A percentile compares a stretch with the other conserved stretches of the same genome.
phyloP scores from a whole-genome alignment of 2,329 filamentous ascomycete species.

The Fusarium penzigii region DNA sequence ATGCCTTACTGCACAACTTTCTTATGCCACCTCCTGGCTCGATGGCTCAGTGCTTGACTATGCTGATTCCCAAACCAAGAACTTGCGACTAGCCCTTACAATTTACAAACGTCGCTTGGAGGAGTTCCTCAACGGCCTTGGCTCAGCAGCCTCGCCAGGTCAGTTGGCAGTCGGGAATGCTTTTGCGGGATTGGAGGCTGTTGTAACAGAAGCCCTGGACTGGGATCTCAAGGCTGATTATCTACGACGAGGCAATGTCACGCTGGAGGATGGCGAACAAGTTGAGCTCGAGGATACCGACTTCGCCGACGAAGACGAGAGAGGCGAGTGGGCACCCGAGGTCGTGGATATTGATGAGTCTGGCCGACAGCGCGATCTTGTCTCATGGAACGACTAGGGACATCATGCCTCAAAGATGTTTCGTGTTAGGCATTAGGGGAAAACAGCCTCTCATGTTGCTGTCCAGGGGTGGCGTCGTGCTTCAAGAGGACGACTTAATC shows the following conservation, averaged over 20 bases:
- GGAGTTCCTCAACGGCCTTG: constrained; percentile 43
- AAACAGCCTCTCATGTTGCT: neutral
- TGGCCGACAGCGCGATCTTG: constrained; percentile 52
- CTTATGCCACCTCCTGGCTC: constrained; percentile 52
- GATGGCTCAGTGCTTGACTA: constrained; percentile 46
- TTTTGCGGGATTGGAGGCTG: constrained; percentile 42
- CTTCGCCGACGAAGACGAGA: constrained; percentile 55
- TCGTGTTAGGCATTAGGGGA: neutral
- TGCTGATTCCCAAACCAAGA: constrained; percentile 30
- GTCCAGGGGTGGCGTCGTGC: neutral
- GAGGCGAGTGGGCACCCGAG: constrained; percentile 54
- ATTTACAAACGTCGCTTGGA: constrained; percentile 57
- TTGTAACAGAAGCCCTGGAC: constrained; percentile 42
- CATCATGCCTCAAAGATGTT: constrained; percentile 5
- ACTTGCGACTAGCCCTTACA: constrained; percentile 50
- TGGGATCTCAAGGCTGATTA: constrained; percentile 59
- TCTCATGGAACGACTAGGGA: constrained; percentile 47
- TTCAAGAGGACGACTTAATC: neutral
- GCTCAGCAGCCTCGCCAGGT: constrained; percentile 36
- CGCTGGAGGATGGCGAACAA: constrained; percentile 55
- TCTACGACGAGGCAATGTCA: constrained; percentile 48
- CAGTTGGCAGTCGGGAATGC: constrained; percentile 48
- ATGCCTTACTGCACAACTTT: constrained; percentile 55
- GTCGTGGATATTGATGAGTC: constrained; percentile 54
- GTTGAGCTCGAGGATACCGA: constrained; percentile 50